These are phyloP conservation scores for Arbutus unedo DNA, from an alignment of 148 eudicot species.

Conservation along the genomic window DNA sequence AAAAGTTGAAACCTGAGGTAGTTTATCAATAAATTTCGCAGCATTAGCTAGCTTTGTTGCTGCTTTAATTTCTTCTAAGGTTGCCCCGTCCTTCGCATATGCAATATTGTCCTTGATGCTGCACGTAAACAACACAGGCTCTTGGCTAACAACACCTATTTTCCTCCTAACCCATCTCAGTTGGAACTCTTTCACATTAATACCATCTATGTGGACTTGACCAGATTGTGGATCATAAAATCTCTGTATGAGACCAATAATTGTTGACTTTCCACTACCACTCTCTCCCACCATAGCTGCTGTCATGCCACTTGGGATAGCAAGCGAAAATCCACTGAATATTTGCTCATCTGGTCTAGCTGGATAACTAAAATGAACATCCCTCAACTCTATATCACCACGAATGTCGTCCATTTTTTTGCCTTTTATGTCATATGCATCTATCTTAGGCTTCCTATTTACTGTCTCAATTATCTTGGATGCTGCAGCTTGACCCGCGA, in stretches of 20 bases:
- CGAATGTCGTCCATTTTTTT: slow-evolving; percentile 39
- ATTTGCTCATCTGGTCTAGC: slow-evolving; percentile 54
- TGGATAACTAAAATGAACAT: slow-evolving; percentile 54
- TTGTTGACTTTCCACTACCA: slow-evolving; percentile 65
- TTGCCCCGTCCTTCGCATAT: slow-evolving; percentile 54
- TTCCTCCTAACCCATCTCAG: slow-evolving; percentile 48
- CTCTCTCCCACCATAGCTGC: slow-evolving; percentile 65
- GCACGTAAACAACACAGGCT: too few relatives aligned
- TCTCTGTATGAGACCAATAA: slow-evolving; percentile 52
- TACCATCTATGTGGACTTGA: slow-evolving; percentile 49
- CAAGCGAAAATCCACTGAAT: slow-evolving; percentile 45
- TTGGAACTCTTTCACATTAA: slow-evolving; percentile 49
- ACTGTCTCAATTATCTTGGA: slow-evolving; percentile 58
- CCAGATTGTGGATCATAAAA: slow-evolving; percentile 62
- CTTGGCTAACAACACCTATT: too few relatives aligned
- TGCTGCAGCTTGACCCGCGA: slow-evolving; percentile 61
- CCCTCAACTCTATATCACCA: slow-evolving; percentile 51
- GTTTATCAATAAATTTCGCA: slow-evolving; percentile 55
- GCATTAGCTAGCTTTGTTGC: slow-evolving; percentile 66
- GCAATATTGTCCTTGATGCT: slow-evolving; percentile 57
- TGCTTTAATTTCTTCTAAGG: slow-evolving; percentile 44
- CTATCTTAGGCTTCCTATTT: slow-evolving; percentile 50
- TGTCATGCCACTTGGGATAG: slow-evolving; percentile 48
- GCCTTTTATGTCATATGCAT: slow-evolving; percentile 41
- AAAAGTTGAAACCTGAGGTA: slow-evolving; percentile 46